Base-by-base conservation (phyloP, 2,329 filamentous ascomycete genomes). In the Microdochium paspali region DNA sequence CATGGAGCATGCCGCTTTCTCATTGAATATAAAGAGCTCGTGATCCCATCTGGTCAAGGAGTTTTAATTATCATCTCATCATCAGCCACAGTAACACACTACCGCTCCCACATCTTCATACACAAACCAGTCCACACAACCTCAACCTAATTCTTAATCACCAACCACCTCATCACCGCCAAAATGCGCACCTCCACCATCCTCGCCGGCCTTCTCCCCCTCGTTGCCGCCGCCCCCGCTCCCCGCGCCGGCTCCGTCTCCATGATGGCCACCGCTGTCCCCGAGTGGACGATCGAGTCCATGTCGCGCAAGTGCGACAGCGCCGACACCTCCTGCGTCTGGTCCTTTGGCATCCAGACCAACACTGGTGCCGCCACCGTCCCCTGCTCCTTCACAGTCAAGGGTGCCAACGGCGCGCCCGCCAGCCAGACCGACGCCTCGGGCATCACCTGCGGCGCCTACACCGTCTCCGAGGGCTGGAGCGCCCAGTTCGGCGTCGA, bases 391-490 rank as follows among this genome's bases (percentile, higher is more conserved):
- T 71, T 70, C 60, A 56, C 61, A 46, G 65, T 70, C 53, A 61
- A 52, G 12, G 51, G 50, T 25, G 43, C 52, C 9, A 54, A 62
- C 31, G 61, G 56, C 44, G 47, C 55, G 48, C 54, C 58, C 49
- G 61, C 63, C 52, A 64, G 66, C 48, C 56, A 62, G 49, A 62
- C 64, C 50, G 64, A 61, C 57, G 67, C 66, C 44, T 68, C 66
- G 18, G 65, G 69, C 42, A 53, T 58, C 49, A 64, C 53, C 45
- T 79, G 73, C 64, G 76, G 74, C 32, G 57, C 56, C 49, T 80
- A 67, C 66, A 73, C 67, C 51, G 55, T 80, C 57, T 73, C 71
- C 45, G 71, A 70, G 2, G 72, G 73, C 64, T 80, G 76, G 76
- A 74, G 69, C 59, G 74, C 68, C 57, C 69, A 77, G 56, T 80